Base-by-base conservation (phyloP, 2,329 filamentous ascomycete genomes). In the Colletotrichum nymphaeae region DNA sequence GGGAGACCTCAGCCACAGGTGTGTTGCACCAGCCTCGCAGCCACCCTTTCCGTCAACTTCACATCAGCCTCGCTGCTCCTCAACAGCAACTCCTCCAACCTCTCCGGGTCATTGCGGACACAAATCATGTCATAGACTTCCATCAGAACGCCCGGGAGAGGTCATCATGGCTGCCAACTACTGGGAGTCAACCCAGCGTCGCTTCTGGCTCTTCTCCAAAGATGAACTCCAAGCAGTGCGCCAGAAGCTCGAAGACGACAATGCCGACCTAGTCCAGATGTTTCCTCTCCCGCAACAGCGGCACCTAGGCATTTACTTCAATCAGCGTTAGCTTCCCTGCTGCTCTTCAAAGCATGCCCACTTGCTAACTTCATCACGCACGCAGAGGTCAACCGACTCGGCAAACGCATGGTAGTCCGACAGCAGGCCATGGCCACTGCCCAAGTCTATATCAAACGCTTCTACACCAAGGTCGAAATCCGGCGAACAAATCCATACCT, bases 351-450 rank as follows among this genome's bases (percentile, higher is more conserved):
- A 37, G 1, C 22, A 9, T 7, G 5, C 22, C 9, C 58, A 22
- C 42, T 26, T 66, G n/a, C 74, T 72, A 26, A 76, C 73, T 24
- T 73, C 66, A 52, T 52, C 59, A 35, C 35, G 3, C 55, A 12
- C 60, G 24, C 74, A 95, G 94, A 97, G 83, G 88, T 98, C 69
- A 89, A 91, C 74, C 94, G 95, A 74, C 89, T 99, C 74, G 95
- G 92, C 58, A 95, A 97, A 83, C 92, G 95, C 42, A 91, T 98
- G 80, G 91, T 90, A 59, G 90, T 97, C 65, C 91, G 96, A 71
- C 97, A 99, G 82, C 97, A 98, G 85, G 94, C 94, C 67, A 90
- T 98, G 77, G 95, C 97, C 30, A 98, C 97, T 0, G 96, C 97
- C 22, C 95, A 98, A 80, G 89, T 98, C 76, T 99, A 98, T 84